Conservation (phyloP, 1,284 basidiomycete species). For the Leccinum subspadiceum region DNA sequence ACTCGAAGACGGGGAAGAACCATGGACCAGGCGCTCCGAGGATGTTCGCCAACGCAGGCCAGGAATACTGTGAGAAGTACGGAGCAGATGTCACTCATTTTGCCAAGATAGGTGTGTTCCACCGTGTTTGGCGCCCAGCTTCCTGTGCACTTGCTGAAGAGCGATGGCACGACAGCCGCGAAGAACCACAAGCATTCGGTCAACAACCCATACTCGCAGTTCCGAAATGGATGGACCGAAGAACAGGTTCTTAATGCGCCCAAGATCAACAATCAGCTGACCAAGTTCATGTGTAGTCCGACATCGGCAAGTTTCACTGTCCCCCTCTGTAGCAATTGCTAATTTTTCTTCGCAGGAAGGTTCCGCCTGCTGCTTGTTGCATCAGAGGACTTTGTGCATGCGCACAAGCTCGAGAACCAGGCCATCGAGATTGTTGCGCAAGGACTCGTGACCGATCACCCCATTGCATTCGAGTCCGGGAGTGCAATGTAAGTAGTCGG, state of each 20-base stretch:
- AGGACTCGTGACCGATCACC: slow-evolving; percentile 63
- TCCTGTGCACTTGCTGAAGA: not conserved
- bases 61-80: slow-evolving; percentile 77
- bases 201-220: slow-evolving; percentile 87
- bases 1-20: slow-evolving; percentile 45
- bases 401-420: slow-evolving; percentile 77
- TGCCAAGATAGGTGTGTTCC: slow-evolving; percentile 67
- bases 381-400: slow-evolving; percentile 79
- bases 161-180: slow-evolving; percentile 47
- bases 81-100: slow-evolving; percentile 70
- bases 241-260: slow-evolving; percentile 67
- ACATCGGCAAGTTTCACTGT: slow-evolving; percentile 53
- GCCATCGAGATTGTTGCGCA: slow-evolving; percentile 78
- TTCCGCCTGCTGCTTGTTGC: slow-evolving; percentile 70
- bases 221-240: slow-evolving; percentile 72
- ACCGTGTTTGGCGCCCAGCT: not conserved
- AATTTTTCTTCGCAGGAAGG: slow-evolving; percentile 52
- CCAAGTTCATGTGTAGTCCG: slow-evolving; percentile 87
- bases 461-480: slow-evolving; percentile 58
- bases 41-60: slow-evolving; percentile 77
- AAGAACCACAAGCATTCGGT: slow-evolving; percentile 85
- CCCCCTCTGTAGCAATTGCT: not conserved
- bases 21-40: slow-evolving; percentile 71
- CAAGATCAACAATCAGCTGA: slow-evolving; percentile 73
- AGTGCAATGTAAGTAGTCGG: slow-evolving; percentile 77